Evolutionary conservation across 805 yeast genomes (phyloP), one percentile per base, ranked within the genome.

Genomic region (Hermanozyma aechmeae): DNA sequence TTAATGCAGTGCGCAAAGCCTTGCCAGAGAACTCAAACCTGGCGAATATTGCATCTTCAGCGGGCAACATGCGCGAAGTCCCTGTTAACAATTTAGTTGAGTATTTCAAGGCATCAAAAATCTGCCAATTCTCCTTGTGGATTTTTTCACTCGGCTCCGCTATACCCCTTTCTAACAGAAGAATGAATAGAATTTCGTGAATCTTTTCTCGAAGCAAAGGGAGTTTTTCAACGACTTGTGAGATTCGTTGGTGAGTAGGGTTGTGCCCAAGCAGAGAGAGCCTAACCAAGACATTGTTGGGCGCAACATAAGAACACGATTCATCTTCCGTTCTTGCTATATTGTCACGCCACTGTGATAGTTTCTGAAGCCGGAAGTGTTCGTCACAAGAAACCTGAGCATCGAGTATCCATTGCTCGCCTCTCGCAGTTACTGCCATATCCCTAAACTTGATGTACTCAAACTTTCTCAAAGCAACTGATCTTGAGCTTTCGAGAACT

Each of bases 381-480:
- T 13, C 4, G 11, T 6, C 11, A 4, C 11, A 4, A 5, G 22
- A 9, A 5, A 20, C 22, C 13, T 20, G 11, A 5, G 6, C n/a
- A 5, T 5, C 22, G 9, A 20, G 9, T 5, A 20, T 5, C 20
- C 7, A 7, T 10, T 17, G 9, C 20, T 7, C 9, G 9, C 10
- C 20, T 7, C 20, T 10, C 22, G 22, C 13, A 5, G 22, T 20
- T 5, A 4, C 13, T 9, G 10, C 22, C 11, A 5, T 5, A 5
- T n/a, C 13, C 22, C 12, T 14, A 13, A 24, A 24, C 18, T 6
- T 4, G 11, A 6, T 13, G 26, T 24, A 80, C 53, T 89, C 96
- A 49, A 82, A 92, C 39, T 93, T 68, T 50, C 85, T 68, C 34
- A 62, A 61, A 2, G 96, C 92, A 4, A 84, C 93, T 31, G 72